A percentile compares a stretch with the other conserved stretches of the same genome.
Conservation (phyloP, 2,329 filamentous ascomycete species). For the Paecilomyces variotii region DNA sequence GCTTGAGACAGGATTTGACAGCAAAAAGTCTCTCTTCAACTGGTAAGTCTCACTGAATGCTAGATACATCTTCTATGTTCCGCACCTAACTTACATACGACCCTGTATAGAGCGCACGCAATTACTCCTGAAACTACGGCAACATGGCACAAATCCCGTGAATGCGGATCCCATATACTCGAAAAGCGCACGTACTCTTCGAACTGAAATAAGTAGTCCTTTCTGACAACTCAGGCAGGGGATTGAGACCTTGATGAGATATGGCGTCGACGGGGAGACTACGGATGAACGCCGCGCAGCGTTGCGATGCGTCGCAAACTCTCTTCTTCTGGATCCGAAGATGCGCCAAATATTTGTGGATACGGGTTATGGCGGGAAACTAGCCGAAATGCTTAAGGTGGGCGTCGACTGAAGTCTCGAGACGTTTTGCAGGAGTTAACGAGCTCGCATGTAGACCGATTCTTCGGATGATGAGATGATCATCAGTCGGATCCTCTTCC, state of each 20-base stretch:
- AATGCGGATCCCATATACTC: slow-evolving; percentile 78
- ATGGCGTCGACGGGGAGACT: slow-evolving; percentile 63
- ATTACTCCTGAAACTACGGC: slow-evolving; percentile 59
- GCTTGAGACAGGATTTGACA: slow-evolving; percentile 55
- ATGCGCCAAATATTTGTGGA: slow-evolving; percentile 68
- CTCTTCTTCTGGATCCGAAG: slow-evolving; percentile 60
- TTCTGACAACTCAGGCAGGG: slow-evolving; percentile 46
- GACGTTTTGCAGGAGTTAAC: slow-evolving; percentile 2
- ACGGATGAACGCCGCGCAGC: slow-evolving; percentile 63
- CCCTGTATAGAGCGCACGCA: slow-evolving; percentile 25
- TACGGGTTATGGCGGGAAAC: slow-evolving; percentile 57
- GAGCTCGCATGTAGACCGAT: slow-evolving; percentile 43
- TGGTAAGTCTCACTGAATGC: slow-evolving; percentile 40
- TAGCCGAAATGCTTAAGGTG: slow-evolving; percentile 61
- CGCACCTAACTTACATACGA: neutral
- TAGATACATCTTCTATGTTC: neutral
- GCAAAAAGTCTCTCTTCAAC: slow-evolving; percentile 51
- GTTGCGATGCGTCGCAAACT: slow-evolving; percentile 76
- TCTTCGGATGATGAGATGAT: slow-evolving; percentile 82
- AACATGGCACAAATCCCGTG: slow-evolving; percentile 63
- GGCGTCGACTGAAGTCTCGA: neutral
- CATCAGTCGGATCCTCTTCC: slow-evolving; percentile 66
- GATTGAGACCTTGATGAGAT: slow-evolving; percentile 60
- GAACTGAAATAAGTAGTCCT: neutral
- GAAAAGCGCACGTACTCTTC: slow-evolving; percentile 49